Percentiles rank a stretch among this genome's conserved stretches.
These are phyloP conservation scores for Fomes fomentarius DNA, from an alignment of 1,284 basidiomycete genomes.

Conservation along the genomic window DNA sequence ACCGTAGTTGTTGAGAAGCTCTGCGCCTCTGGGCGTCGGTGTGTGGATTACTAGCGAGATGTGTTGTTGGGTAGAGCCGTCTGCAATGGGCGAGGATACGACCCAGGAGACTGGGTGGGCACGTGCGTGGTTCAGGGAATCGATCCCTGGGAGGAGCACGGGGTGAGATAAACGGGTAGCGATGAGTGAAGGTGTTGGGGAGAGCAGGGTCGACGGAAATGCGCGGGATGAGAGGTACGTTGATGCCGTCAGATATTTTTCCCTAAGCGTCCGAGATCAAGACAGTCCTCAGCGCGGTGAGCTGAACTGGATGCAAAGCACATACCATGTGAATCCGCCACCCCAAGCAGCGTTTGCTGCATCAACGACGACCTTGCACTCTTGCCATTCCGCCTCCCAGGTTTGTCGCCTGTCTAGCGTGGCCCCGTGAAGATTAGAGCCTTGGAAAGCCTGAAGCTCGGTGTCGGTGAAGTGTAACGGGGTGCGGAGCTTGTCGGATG, in stretches of 20 bases:
- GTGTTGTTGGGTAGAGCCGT: conserved; percentile 11
- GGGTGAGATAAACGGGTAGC: conserved; percentile 62
- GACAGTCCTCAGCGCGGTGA: no score
- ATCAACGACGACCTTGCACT: conserved; percentile 48
- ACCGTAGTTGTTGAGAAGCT: conserved; percentile 91
- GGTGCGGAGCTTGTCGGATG: conserved; percentile 60
- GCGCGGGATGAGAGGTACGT: conserved; percentile 86
- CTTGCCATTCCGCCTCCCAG: conserved; percentile 64
- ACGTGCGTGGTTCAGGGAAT: conserved; percentile 81
- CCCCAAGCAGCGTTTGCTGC: conserved; percentile 46
- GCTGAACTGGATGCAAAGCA: no score
- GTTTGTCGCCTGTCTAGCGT: conserved; percentile 61
- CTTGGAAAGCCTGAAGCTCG: conserved; percentile 70
- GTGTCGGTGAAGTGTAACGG: conserved; percentile 69
- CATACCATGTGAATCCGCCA: conserved; percentile 69
- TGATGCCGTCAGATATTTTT: conserved; percentile 66
- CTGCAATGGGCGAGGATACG: conserved; percentile 38
- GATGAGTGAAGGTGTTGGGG: conserved; percentile 53
- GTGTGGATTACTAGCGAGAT: conserved; percentile 51
- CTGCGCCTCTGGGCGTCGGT: conserved; percentile 44
- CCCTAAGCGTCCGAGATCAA: conserved; percentile 47
- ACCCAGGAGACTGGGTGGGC: conserved; percentile 81
- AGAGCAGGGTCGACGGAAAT: conserved; percentile 83
- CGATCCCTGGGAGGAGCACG: conserved; percentile 84
- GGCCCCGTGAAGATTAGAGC: conserved; percentile 80